Evolutionary conservation across 192 early-diverging fungal species (phyloP), one percentile per base, ranked within the genome.

Genomic region (Mortierella alpina): DNA sequence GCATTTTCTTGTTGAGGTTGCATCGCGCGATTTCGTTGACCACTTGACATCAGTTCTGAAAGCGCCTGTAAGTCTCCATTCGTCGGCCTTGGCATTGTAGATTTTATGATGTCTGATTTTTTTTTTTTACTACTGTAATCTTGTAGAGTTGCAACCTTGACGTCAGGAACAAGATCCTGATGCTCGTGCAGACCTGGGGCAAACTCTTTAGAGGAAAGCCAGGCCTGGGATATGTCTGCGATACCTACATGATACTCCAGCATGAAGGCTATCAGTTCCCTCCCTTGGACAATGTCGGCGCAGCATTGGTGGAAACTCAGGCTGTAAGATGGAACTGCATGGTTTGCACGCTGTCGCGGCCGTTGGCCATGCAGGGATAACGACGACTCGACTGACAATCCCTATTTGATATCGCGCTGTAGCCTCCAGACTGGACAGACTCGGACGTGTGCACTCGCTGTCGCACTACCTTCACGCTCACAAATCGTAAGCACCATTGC

Each of bases 401-500:
- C 51, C 20, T 45, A 48, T 52, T 68, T 40, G 13, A 20, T 23
- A 18, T 31, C 54, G 15, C 13, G 31, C 31, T 31, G 31, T 76
- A 95, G 94, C 91, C 98, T 31, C 97, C 98, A 40, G 96, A 95
- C 74, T 99, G 98, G 98, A 92, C 93, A 9, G 97, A 99, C 75
- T 94, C 93, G 50, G 92, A 95, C 68, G 91, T 96, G 12, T 99
- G 98, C 83, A 93, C 92, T 86, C 91, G 98, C 53, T 99, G 98
- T 82, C 89, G 98, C 60, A 94, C 95, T 2, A 71, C 85, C 10
- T 99, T 99, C 72, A 98, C 97, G 17, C 86, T 96, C 5, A 95
- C 96, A 49, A 99, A 97, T 82, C 90, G 98, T 66, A 98, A 99
- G 82, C 98, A 99, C 82, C 98, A 99, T 84, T 99, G 98, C 73